Percentiles rank a stretch among this genome's conserved stretches.
Evolutionary conservation across 2,329 filamentous ascomycete genomes (phyloP).

Genomic region (Beauveria scarabaeidicola): DNA sequence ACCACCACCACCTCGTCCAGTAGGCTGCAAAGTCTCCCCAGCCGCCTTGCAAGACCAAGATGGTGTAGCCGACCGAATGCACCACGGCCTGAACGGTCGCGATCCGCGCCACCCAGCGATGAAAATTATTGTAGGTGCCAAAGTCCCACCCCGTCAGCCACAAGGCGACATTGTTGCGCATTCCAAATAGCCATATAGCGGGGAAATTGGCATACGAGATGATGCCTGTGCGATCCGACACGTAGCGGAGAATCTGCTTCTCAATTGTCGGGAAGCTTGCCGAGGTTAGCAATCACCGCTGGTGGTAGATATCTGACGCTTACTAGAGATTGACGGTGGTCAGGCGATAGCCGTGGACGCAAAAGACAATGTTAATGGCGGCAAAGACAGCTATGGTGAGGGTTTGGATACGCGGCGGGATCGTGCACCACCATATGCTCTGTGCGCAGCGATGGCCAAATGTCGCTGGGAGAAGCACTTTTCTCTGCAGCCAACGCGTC

Average conservation of each 20-base stretch:
- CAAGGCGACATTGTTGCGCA: constrained; percentile 57
- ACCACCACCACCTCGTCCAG: constrained; percentile 39
- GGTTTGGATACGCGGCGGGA: constrained; percentile 35
- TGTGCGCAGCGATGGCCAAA: constrained; percentile 36
- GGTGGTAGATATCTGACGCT: constrained; percentile 6
- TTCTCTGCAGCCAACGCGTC: constrained; percentile 24
- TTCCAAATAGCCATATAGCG: constrained; percentile 57
- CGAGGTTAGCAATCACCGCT: constrained; percentile 3
- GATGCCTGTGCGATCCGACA: constrained; percentile 55
- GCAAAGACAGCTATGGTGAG: constrained; percentile 31
- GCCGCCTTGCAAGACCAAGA: constrained; percentile 34
- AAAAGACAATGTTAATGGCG: constrained; percentile 29
- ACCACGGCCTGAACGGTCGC: constrained; percentile 53
- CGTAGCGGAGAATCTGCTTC: constrained; percentile 40
- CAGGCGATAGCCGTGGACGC: constrained; percentile 28
- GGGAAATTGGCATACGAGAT: constrained; percentile 57
- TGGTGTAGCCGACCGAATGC: constrained; percentile 52
- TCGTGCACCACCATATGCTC: constrained; percentile 35
- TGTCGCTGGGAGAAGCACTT: constrained; percentile 31
- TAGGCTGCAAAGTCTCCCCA: constrained; percentile 28
- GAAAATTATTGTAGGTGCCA: constrained; percentile 57
- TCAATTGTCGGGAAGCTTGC: constrained; percentile 26
- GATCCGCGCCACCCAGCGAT: constrained; percentile 57
- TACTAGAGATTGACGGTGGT: constrained; percentile 33
- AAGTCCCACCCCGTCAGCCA: constrained; percentile 64